Evolutionary conservation across 1,284 basidiomycete species (phyloP).

Genomic region (Melanopsichium pennsylvanicum): DNA sequence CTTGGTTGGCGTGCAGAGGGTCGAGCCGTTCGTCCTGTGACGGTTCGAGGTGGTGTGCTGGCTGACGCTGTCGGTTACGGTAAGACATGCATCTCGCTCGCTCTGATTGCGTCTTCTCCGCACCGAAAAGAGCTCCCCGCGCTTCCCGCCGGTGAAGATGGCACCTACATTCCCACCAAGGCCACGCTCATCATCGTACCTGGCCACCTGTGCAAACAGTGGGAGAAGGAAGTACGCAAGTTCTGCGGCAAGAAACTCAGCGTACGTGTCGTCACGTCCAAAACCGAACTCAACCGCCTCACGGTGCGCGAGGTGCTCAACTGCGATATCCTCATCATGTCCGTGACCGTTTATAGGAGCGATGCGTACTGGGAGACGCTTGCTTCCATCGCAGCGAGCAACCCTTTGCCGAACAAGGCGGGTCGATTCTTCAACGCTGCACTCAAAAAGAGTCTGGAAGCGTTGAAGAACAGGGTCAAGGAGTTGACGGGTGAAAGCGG

Average conservation of each 20-base stretch:
- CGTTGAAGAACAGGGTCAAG: conserved; percentile 44
- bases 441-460: conserved; percentile 43
- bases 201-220: conserved; percentile 86
- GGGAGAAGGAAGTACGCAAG: conserved; percentile 84
- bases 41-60: conserved; percentile 85
- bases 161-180: conserved; percentile 77
- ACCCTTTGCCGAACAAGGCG: conserved; percentile 43
- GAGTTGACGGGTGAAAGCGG: conserved; percentile 36
- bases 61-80: conserved; percentile 97
- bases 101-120: conserved; percentile 68
- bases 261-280: conserved; percentile 76
- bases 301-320: conserved; percentile 80
- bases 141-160: conserved; percentile 73
- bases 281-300: conserved; percentile 76
- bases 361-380: conserved; percentile 58
- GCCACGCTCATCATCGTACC: conserved; percentile 88
- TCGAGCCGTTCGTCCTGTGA: conserved; percentile 79
- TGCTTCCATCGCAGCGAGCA: conserved; percentile 43
- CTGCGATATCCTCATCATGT: conserved; percentile 86
- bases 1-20: conserved; percentile 93
- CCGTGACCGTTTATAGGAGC: conserved; percentile 80
- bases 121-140: conserved; percentile 21
- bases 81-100: conserved; percentile 93
- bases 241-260: conserved; percentile 76
- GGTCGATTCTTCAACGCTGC: conserved; percentile 57